Evolutionary conservation across 805 yeast species (phyloP), one percentile per base, ranked within the genome.

Genomic region (Brettanomyces nanus): DNA sequence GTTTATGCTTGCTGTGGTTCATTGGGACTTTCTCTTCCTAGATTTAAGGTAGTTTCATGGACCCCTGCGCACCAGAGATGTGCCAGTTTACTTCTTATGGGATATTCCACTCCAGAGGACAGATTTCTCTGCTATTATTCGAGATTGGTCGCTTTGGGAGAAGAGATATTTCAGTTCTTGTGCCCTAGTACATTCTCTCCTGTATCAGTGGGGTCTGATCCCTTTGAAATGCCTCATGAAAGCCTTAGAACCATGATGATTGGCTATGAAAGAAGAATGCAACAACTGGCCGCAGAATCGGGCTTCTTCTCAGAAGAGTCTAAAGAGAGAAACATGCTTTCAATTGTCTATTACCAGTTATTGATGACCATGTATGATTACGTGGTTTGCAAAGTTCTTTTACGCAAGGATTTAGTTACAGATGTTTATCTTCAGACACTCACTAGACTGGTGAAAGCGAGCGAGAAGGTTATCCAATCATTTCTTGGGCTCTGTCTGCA

Each of bases 1-100:
- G 71, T 71, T 7, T 73, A 71, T 49, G 56, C 69, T 28, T 66
- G 71, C 43, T 69, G 75, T 51, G 75, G 75, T 2, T 66, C 73
- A 4, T 53, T 73, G 26, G 75, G 73, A 5, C 53, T 73, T 27
- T 65, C 75, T 4, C 56, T 73, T 34, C 73, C 75, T 6, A 55
- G 75, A 36, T 73, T 71, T 48, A 69, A 65, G 45, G 59, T 69
- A 18, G 77, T 72, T 4, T 45, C 54, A 22, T 73, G 78, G 77
- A 58, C 69, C 3, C 52, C 61, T 4, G 62, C 56, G 15, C 73
- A 70, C 53, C 68, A 65, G 36, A 46, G 54, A 30, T 70, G 63
- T 37, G 48, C 56, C 28, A 57, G 58, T 40, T 28, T 60, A 30
- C 41, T 55, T 35, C 41, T 62, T 17, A 47, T 53, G 53, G 68